Base-by-base conservation (phyloP, 805 yeast genomes). In the Metschnikowia lachancei region DNA sequence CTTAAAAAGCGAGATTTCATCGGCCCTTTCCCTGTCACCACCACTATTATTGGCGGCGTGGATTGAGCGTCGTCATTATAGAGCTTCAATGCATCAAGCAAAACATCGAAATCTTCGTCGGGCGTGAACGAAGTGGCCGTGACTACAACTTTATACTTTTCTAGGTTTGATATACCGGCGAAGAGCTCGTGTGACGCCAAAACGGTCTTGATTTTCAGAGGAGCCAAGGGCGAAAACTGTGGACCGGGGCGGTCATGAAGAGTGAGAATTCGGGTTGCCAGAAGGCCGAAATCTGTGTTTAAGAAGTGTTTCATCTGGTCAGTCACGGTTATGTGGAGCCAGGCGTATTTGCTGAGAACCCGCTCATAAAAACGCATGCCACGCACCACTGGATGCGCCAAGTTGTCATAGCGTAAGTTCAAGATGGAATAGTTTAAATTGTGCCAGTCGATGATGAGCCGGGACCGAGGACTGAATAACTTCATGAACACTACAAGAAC, bases 21-120 rank as follows among this genome's bases (percentile, higher is more conserved):
- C 0, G 98, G 98, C 0, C 99, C 99, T 62, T 91, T 92, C 0
- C 99, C 99, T 0, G 99, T 94, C n/a, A 94, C 84, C n/a, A 94
- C 66, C 43, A 89, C 78, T 32, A 81, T 63, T 1, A 91, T 59
- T 3, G 74, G 82, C 3, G 74, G 82, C 3, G 75, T 52, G 1
- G 53, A 29, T 9, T 39, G 47, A n/a, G 18, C 13, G 36, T 38
- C 14, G 19, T 20, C 47, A 41, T 86, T 91, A 53, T 88, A 83
- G 18, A 65, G 53, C 42, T 76, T 75, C 45, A 94, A 69, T 0
- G 96, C 89, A 10, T 82, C 80, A 14, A 92, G 67, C 14, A 94
- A 66, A 31, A 87, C 65, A 19, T 69, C 69, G 45, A 94, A 81
- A 62, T 94, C 96, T 64, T 94, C 99, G 64, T 94, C 99, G 1